These are phyloP conservation scores for Ballota nigra DNA, from an alignment of 257 asterid species.

Conservation along the genomic window DNA sequence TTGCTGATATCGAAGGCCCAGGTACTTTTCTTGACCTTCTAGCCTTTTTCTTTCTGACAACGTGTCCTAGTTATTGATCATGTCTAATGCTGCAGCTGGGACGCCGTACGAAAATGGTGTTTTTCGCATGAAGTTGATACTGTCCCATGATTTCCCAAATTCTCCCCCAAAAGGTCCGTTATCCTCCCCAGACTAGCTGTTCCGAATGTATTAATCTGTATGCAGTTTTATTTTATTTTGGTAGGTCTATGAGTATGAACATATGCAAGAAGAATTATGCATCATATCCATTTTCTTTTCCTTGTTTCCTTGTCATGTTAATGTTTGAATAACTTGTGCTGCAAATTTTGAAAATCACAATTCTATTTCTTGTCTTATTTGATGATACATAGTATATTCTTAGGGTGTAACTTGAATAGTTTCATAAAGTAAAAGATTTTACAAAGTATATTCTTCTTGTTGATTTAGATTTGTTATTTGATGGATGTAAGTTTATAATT, in stretches of 20 bases:
- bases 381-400: too few relatives aligned
- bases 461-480: not conserved
- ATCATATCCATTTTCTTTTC: too few relatives aligned
- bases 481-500: not conserved
- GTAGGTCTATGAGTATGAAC: not conserved
- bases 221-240: not conserved
- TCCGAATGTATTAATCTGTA: slow-evolving; percentile 1
- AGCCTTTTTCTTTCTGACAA: not conserved
- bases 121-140: slow-evolving; percentile 85
- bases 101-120: slow-evolving; percentile 93
- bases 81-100: slow-evolving; percentile 68
- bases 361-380: not conserved
- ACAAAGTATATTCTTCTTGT: not conserved
- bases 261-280: too few relatives aligned
- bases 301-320: not conserved
- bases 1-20: slow-evolving; percentile 97
- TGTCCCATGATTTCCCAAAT: slow-evolving; percentile 90
- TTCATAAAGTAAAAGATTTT: not conserved
- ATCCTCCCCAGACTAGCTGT: not conserved
- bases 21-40: slow-evolving; percentile 39
- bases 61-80: slow-evolving; percentile 21
- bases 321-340: not conserved
- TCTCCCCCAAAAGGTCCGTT: slow-evolving; percentile 88
- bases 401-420: not conserved
- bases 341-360: not conserved